phyloP scores from a whole-genome alignment of 2,329 filamentous ascomycete genomes.

The Neurospora crassa region DNA sequence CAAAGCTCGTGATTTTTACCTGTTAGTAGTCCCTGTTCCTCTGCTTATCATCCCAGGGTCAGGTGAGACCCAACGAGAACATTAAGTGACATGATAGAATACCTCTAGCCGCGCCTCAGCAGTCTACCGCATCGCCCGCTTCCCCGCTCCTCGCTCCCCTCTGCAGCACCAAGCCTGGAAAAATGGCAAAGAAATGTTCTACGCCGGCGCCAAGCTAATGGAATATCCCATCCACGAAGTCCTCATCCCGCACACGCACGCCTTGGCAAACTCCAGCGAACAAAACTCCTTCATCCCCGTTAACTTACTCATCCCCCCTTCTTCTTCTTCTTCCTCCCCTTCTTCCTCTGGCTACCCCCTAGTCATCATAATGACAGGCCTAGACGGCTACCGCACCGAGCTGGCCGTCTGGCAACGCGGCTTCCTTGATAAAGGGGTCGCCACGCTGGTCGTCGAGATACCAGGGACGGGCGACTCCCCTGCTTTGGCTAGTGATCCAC shows the following conservation, averaged over 20 bases:
- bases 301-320: slow-evolving; percentile 21
- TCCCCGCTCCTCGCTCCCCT: slow-evolving; percentile 23
- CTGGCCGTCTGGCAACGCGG: slow-evolving; percentile 25
- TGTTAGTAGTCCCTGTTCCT: slow-evolving; percentile 14
- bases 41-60: neutral
- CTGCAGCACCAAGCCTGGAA: slow-evolving; percentile 22
- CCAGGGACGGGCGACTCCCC: slow-evolving; percentile 49
- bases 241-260: slow-evolving; percentile 21
- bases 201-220: slow-evolving; percentile 20
- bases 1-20: slow-evolving; percentile 23
- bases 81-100: slow-evolving; percentile 8
- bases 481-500: slow-evolving; percentile 33
- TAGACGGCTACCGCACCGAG: slow-evolving; percentile 22
- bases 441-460: slow-evolving; percentile 42
- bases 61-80: neutral
- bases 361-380: slow-evolving; percentile 13
- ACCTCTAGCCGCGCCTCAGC: slow-evolving; percentile 17
- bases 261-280: neutral
- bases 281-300: slow-evolving; percentile 13
- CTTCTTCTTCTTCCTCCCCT: neutral
- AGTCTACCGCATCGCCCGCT: slow-evolving; percentile 26
- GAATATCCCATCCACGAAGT: slow-evolving; percentile 21
- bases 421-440: slow-evolving; percentile 33
- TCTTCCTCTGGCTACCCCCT: slow-evolving; percentile 8
- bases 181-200: slow-evolving; percentile 21